Evolutionary conservation across 148 eudicot species (phyloP).

Genomic region (Chenopodium suecicum): DNA sequence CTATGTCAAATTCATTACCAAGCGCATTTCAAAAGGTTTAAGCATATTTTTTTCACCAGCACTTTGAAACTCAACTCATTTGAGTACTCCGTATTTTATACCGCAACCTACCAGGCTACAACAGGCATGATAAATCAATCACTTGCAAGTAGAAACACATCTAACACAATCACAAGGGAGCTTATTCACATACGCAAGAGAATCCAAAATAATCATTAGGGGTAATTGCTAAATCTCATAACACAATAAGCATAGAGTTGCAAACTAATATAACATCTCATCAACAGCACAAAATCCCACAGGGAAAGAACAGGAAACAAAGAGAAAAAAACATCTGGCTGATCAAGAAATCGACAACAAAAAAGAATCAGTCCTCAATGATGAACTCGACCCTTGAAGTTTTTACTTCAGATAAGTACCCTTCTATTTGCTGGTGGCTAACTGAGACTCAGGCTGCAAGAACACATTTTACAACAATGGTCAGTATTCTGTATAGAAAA

Average conservation of each 20-base stretch:
- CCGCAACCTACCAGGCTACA: too few species aligned
- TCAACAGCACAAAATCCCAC: constrained; percentile 1
- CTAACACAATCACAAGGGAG: too few species aligned
- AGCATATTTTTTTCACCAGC: too few species aligned
- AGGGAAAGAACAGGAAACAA: not conserved
- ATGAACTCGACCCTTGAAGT: not conserved
- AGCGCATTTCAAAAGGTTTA: too few species aligned
- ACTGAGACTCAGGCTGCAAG: constrained; percentile 44
- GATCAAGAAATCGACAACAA: not conserved
- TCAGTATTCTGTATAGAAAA: not conserved
- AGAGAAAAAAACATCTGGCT: not conserved
- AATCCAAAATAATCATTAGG: not conserved
- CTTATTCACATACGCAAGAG: not conserved
- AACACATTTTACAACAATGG: not conserved
- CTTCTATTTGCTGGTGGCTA: constrained; percentile 40
- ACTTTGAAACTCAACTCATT: too few species aligned
- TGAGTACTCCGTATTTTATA: too few species aligned
- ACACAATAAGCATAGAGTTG: not conserved
- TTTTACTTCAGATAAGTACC: not conserved
- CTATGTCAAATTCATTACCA: too few species aligned
- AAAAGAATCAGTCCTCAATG: not conserved
- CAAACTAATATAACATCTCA: not conserved
- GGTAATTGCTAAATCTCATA: constrained; percentile 2
- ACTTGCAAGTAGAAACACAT: too few species aligned
- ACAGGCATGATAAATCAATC: too few species aligned